Base-by-base conservation (phyloP, 768 basidiomycete species). In the Mycena metata region DNA sequence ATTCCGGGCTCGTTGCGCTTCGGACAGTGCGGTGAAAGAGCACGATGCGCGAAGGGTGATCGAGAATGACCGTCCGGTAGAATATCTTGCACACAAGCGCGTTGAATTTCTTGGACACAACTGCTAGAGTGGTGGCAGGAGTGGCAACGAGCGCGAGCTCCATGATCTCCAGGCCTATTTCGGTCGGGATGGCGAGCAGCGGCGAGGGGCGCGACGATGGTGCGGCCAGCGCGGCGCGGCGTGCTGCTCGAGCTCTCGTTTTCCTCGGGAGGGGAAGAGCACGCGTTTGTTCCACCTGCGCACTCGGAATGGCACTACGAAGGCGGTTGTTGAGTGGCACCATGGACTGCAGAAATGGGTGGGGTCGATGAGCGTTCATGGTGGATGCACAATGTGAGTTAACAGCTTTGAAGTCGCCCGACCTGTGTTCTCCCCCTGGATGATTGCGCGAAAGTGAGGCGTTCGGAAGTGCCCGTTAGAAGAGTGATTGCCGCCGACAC, bases 41-140 rank as follows among this genome's bases (percentile, higher is more conserved):
- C 13, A 66, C 36, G 46, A 76, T 56, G 43, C 54, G 52, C 55
- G 42, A 12, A 33, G 54, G 47, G 26, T 17, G 17, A n/a, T 59
- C 26, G 10, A 76, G 73, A 15, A 70, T 52, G 21, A 75, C 65
- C 21, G 64, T 67, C 52, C 58, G 63, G 67, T 75, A 76, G 23
- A 75, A 50, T 24, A 74, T 61, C n/a, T 47, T 42, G 42, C 70
- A 64, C 23, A 69, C 64, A 51, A 74, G 65, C 10, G 57, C 50
- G 55, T 50, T 58, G 57, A 76, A 70, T 39, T 24, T 41, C 36
- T 64, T 68, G 16, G 59, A 72, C 13, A 74, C 72, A 23, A 52
- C 33, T 9, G 66, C 62, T 33, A 75, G 59, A 36, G 39, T 26
- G 57, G 30, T 33, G 39, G 55, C 15, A 26, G 46, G 42, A n/a